phyloP scores from a whole-genome alignment of 495 filamentous ascomycete species.

The Lophiostoma macrostomum region DNA sequence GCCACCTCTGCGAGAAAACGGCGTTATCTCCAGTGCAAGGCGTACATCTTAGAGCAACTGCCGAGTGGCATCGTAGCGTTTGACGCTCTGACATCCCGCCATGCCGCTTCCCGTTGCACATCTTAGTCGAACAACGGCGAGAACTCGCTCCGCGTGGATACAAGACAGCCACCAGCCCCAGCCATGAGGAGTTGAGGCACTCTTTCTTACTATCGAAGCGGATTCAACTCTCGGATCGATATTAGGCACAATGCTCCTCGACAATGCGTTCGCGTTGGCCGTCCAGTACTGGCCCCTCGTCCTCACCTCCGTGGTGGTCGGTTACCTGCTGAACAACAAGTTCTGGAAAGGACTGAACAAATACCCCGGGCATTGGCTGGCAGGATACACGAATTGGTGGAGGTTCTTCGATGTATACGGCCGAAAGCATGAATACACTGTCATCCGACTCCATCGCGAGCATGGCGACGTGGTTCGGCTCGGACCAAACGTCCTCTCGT shows the following conservation, averaged over 20 bases:
- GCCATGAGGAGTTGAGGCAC: constrained; percentile 2
- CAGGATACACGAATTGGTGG: constrained; percentile 66
- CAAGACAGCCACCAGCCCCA: not conserved
- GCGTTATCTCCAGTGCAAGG: no score
- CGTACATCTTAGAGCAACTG: no score
- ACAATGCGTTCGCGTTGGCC: constrained; percentile 40
- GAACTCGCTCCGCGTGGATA: not conserved
- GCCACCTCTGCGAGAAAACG: no score
- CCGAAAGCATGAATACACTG: constrained; percentile 61
- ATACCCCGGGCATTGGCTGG: constrained; percentile 66
- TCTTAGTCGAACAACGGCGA: no score
- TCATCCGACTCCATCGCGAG: constrained; percentile 64
- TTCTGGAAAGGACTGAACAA: constrained; percentile 60
- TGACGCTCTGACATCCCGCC: no score
- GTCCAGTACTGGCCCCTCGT: constrained; percentile 50
- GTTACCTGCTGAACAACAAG: constrained; percentile 54
- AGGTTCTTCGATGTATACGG: constrained; percentile 63
- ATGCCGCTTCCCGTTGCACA: no score
- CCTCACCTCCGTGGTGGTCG: constrained; percentile 34
- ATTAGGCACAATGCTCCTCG: constrained; percentile 31
- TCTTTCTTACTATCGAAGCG: constrained; percentile 8
- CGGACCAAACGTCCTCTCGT: constrained; percentile 65
- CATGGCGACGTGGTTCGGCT: constrained; percentile 70
- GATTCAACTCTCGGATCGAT: constrained; percentile 16
- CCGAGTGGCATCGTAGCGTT: no score